Evolutionary conservation across 2,329 filamentous ascomycete genomes (phyloP).

Genomic region (Colletotrichum tamarilloi): DNA sequence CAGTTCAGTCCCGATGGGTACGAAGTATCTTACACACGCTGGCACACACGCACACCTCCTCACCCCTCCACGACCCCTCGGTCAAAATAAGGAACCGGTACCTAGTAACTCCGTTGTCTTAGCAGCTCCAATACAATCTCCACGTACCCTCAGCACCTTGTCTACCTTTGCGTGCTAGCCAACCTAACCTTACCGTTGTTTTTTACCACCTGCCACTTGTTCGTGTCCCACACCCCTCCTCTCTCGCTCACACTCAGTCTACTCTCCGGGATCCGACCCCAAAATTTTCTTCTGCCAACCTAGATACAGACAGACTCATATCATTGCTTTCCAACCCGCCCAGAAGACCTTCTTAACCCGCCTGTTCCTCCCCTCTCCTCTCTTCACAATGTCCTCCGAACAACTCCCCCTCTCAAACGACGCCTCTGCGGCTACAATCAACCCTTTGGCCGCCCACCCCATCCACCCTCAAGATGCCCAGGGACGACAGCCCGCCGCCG

Average conservation of each 20-base stretch:
- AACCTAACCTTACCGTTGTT: background rate
- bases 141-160: slow-evolving; percentile 22
- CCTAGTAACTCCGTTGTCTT: slow-evolving; percentile 18
- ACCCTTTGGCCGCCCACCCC: slow-evolving; percentile 46
- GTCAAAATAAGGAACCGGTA: slow-evolving; percentile 14
- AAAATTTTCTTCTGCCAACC: slow-evolving; percentile 37
- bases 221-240: slow-evolving; percentile 31
- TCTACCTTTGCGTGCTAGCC: background rate
- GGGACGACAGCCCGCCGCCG: slow-evolving; percentile 71
- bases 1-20: background rate
- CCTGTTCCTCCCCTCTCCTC: slow-evolving; percentile 43
- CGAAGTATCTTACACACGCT: background rate
- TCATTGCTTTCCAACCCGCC: slow-evolving; percentile 37
- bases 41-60: slow-evolving; percentile 18
- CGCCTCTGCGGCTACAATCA: slow-evolving; percentile 39
- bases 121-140: slow-evolving; percentile 25
- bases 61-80: background rate
- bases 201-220: slow-evolving; percentile 9
- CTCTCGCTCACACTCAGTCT: slow-evolving; percentile 13
- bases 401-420: slow-evolving; percentile 30
- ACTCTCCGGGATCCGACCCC: slow-evolving; percentile 37
- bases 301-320: slow-evolving; percentile 35
- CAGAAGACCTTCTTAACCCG: slow-evolving; percentile 35
- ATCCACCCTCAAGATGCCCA: slow-evolving; percentile 63
- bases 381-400: slow-evolving; percentile 48